phyloP scores from a whole-genome alignment of 2,329 filamentous ascomycete genomes.

The Tolypocladium pustulatum region DNA sequence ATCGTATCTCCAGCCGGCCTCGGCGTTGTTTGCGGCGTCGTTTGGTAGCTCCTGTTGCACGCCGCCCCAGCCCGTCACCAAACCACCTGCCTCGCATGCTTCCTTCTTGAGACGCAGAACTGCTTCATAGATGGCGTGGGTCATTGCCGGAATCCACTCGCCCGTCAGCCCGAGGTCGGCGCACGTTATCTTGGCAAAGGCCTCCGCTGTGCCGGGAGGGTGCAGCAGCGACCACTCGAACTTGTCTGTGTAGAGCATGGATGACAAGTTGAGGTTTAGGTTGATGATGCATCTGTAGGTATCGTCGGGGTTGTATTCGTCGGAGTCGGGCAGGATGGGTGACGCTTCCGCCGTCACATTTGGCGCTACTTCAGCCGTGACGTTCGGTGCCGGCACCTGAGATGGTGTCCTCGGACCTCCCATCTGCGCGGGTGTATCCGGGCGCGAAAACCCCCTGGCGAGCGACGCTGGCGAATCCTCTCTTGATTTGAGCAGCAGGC shows the following conservation, averaged over 20 bases:
- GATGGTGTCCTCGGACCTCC: slow-evolving; percentile 40
- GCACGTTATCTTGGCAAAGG: slow-evolving; percentile 86
- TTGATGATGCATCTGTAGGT: slow-evolving; percentile 89
- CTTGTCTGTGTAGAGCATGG: slow-evolving; percentile 88
- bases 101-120: slow-evolving; percentile 91
- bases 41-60: slow-evolving; percentile 64
- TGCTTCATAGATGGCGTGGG: slow-evolving; percentile 94
- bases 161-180: slow-evolving; percentile 80
- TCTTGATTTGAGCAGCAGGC: slow-evolving; percentile 21
- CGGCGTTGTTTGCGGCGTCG: slow-evolving; percentile 69
- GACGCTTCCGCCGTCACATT: slow-evolving; percentile 62
- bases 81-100: slow-evolving; percentile 80
- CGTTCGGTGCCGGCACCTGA: slow-evolving; percentile 28
- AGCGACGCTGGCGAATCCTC: slow-evolving; percentile 27
- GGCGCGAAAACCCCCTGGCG: slow-evolving; percentile 29
- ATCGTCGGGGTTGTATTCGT: slow-evolving; percentile 81
- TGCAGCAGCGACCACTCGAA: slow-evolving; percentile 97
- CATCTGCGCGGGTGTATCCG: slow-evolving; percentile 47
- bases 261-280: slow-evolving; percentile 83
- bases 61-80: slow-evolving; percentile 63
- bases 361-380: slow-evolving; percentile 55
- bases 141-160: slow-evolving; percentile 90
- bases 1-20: slow-evolving; percentile 92
- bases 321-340: slow-evolving; percentile 48
- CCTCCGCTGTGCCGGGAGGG: slow-evolving; percentile 81